A percentile compares a stretch with the other conserved stretches of the same genome.
Evolutionary conservation across 2,329 filamentous ascomycete genomes (phyloP).

Genomic region (Colletotrichum phormii): DNA sequence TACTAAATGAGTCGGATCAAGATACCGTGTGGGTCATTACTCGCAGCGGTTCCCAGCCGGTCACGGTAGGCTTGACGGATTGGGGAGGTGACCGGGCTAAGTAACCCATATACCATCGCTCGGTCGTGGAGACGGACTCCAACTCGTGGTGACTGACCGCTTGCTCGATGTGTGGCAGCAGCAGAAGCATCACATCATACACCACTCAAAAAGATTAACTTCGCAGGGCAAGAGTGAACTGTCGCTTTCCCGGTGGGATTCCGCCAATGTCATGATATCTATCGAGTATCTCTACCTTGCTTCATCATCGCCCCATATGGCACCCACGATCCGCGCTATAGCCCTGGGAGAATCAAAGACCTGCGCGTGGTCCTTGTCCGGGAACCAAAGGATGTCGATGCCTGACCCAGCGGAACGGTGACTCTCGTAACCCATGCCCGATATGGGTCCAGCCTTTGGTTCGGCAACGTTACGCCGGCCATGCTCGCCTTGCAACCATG

Average conservation of each 20-base stretch:
- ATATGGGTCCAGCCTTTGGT: not conserved
- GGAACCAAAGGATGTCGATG: constrained; percentile 71
- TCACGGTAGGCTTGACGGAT: constrained; percentile 71
- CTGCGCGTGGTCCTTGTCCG: constrained; percentile 73
- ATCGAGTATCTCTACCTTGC: not conserved
- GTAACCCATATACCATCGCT: constrained; percentile 5
- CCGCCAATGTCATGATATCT: not conserved
- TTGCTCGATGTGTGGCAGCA: not conserved
- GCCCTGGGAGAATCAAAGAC: constrained; percentile 59
- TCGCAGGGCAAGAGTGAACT: not conserved
- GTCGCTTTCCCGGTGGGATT: not conserved
- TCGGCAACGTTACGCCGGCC: constrained; percentile 28
- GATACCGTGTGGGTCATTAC: constrained; percentile 76
- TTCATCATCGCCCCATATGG: constrained; percentile 38
- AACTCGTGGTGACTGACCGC: not conserved
- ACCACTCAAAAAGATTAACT: not conserved
- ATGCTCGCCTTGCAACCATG: constrained; percentile 36
- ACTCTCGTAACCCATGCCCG: constrained; percentile 2
- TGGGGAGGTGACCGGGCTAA: constrained; percentile 66
- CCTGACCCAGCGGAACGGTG: constrained; percentile 44
- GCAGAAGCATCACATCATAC: not conserved
- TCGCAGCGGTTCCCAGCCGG: constrained; percentile 69
- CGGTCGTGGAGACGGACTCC: not conserved
- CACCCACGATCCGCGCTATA: constrained; percentile 43
- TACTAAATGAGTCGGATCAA: constrained; percentile 71